These are phyloP conservation scores for Amanita muscaria DNA, from an alignment of 768 basidiomycete species.

Conservation along the genomic window DNA sequence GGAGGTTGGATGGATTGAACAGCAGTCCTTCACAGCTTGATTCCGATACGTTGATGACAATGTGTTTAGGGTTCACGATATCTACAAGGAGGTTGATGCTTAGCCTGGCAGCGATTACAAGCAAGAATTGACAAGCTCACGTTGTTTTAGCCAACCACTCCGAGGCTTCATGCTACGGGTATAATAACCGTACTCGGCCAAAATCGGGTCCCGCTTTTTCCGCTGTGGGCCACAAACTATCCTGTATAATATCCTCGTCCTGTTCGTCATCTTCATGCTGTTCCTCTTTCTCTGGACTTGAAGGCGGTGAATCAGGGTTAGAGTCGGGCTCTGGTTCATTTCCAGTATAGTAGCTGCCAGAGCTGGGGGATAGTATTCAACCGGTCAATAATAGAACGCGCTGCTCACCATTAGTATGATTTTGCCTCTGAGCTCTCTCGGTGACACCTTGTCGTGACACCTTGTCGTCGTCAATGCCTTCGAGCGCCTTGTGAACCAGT, in stretches of 20 bases:
- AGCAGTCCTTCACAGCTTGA: slow-evolving; percentile 29
- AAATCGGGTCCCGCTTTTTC: slow-evolving; percentile 22
- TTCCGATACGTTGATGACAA: slow-evolving; percentile 58
- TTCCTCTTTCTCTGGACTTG: slow-evolving; percentile 22
- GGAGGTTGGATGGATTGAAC: slow-evolving; percentile 24
- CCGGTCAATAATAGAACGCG: slow-evolving; percentile 38
- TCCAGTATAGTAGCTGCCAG: too few species aligned
- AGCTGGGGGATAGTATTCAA: slow-evolving; percentile 49
- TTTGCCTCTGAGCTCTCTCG: slow-evolving; percentile 39
- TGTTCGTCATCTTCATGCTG: slow-evolving; percentile 18
- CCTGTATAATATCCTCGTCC: slow-evolving; percentile 10
- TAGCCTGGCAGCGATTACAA: not conserved
- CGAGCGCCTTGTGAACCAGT: slow-evolving; percentile 34
- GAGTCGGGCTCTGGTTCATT: slow-evolving; percentile 18
- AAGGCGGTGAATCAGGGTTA: slow-evolving; percentile 12
- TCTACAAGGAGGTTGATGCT: slow-evolving; percentile 19
- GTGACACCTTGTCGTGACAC: slow-evolving; percentile 41
- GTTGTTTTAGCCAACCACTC: slow-evolving; percentile 39
- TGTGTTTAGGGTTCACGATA: slow-evolving; percentile 33
- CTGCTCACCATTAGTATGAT: slow-evolving; percentile 49
- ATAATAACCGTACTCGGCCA: slow-evolving; percentile 51
- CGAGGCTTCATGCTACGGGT: slow-evolving; percentile 54
- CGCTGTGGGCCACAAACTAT: slow-evolving; percentile 10
- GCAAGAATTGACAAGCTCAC: slow-evolving; percentile 14
- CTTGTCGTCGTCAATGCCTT: slow-evolving; percentile 25